These are phyloP conservation scores for Chlorophyllum brunneum DNA, from an alignment of 768 basidiomycete genomes.

Conservation along the genomic window DNA sequence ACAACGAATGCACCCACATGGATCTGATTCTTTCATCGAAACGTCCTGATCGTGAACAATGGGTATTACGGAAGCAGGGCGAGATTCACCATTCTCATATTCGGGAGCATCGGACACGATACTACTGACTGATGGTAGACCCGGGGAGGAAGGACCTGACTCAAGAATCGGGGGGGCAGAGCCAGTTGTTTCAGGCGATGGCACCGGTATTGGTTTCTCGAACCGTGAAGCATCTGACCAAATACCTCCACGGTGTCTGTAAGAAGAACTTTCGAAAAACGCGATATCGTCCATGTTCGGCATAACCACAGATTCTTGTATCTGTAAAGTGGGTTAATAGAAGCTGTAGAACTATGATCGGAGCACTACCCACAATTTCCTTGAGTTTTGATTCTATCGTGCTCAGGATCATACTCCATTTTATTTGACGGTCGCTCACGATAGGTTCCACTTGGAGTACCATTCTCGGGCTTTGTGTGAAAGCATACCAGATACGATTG, in stretches of 20 bases:
- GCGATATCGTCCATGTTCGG: conserved; percentile 99
- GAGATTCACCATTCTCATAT: conserved; percentile 14
- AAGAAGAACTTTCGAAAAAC: conserved; percentile 79
- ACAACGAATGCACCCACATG: background rate
- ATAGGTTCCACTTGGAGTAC: conserved; percentile 89
- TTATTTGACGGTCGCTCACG: conserved; percentile 91
- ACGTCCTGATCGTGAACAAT: background rate
- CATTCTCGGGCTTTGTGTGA: conserved; percentile 86
- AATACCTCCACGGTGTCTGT: conserved; percentile 79
- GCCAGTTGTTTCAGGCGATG: conserved; percentile 25
- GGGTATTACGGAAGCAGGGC: conserved; percentile 1
- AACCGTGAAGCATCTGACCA: conserved; percentile 72
- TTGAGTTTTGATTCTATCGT: conserved; percentile 87
- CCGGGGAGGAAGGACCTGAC: conserved; percentile 3
- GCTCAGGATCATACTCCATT: conserved; percentile 87
- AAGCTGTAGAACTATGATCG: background rate
- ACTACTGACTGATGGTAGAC: conserved; percentile 8
- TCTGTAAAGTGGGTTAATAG: conserved; percentile 42
- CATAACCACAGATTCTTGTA: conserved; percentile 89
- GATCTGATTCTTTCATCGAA: background rate
- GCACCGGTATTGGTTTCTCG: conserved; percentile 22
- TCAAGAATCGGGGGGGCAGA: conserved; percentile 30
- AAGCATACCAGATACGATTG: conserved; percentile 94
- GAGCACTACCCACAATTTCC: conserved; percentile 65
- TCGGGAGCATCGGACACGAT: background rate